Evolutionary conservation across 1,284 basidiomycete genomes (phyloP).

Genomic region (Moesziomyces globuligerus): DNA sequence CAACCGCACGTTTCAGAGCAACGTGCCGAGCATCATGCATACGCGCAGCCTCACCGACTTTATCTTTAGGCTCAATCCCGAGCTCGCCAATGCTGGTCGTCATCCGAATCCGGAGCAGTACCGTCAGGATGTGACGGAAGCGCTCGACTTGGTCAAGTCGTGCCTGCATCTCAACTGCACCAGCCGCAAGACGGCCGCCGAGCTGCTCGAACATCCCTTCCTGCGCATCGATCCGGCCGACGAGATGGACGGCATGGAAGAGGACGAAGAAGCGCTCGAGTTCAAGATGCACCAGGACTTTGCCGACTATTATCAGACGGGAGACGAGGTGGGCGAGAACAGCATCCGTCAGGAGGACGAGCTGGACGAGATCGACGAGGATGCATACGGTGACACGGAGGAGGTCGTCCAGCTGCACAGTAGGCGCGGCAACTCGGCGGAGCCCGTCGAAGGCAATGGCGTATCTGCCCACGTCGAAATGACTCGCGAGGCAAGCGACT

Average conservation of each 20-base stretch:
- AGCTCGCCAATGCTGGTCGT: constrained; percentile 39
- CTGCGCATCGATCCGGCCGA: constrained; percentile 31
- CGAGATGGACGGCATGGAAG: constrained; percentile 20
- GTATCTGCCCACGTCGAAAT: no score
- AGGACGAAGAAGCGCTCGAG: constrained; percentile 14
- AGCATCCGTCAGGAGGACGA: constrained; percentile 21
- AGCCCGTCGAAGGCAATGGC: no score
- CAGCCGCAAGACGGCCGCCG: constrained; percentile 54
- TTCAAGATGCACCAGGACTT: no score
- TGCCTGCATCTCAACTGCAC: constrained; percentile 64
- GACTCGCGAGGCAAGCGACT: no score
- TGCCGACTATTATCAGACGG: constrained; percentile 28
- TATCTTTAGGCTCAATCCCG: constrained; percentile 59
- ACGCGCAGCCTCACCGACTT: constrained; percentile 55
- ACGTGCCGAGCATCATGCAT: constrained; percentile 48
- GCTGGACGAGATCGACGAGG: constrained; percentile 20
- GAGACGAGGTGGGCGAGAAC: neutral
- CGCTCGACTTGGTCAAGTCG: constrained; percentile 56
- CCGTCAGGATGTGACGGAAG: constrained; percentile 51
- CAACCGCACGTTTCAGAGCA: constrained; percentile 69
- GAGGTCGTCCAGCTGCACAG: constrained; percentile 32
- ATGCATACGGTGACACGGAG: constrained; percentile 14
- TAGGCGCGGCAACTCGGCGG: constrained; percentile 15
- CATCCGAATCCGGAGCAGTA: constrained; percentile 59
- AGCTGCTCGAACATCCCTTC: constrained; percentile 59